Evolutionary conservation across 495 filamentous ascomycete species (phyloP).

Genomic region (Neurospora sp.): DNA sequence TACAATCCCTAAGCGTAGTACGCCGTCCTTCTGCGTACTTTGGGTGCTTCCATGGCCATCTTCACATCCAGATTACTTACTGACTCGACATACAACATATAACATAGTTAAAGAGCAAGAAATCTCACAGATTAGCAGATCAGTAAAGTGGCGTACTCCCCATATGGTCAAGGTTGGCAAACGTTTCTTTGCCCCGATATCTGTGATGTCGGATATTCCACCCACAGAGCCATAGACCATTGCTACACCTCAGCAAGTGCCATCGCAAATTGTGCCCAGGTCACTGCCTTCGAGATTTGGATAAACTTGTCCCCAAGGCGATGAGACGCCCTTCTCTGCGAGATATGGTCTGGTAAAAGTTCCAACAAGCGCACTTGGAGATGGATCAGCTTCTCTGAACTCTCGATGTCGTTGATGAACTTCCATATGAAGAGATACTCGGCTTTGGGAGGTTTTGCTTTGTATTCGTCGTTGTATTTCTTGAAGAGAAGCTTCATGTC

Average conservation of each 20-base stretch:
- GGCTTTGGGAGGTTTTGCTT: slow-evolving; percentile 8
- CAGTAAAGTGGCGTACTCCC: background rate
- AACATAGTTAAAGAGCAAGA: background rate
- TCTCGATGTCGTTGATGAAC: slow-evolving; percentile 14
- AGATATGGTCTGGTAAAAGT: slow-evolving; percentile 7
- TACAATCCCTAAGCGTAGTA: background rate
- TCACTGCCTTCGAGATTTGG: slow-evolving; percentile 8
- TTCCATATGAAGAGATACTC: slow-evolving; percentile 18
- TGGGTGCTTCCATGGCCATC: background rate
- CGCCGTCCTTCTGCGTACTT: background rate
- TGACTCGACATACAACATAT: background rate
- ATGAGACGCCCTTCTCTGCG: background rate
- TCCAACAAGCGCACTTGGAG: slow-evolving; percentile 13
- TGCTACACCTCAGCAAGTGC: background rate
- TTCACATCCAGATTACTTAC: background rate
- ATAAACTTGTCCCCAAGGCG: background rate
- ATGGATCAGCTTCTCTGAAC: slow-evolving; percentile 9
- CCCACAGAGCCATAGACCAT: background rate
- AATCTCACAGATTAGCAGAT: background rate
- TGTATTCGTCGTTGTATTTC: slow-evolving; percentile 11
- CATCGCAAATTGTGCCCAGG: slow-evolving; percentile 15
- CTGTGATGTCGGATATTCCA: background rate
- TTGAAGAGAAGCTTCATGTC: slow-evolving; percentile 10
- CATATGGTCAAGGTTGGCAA: background rate
- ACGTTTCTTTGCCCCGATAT: background rate